Base-by-base conservation (phyloP, 306 rosid species). In the Cyamopsis tetragonoloba region DNA sequence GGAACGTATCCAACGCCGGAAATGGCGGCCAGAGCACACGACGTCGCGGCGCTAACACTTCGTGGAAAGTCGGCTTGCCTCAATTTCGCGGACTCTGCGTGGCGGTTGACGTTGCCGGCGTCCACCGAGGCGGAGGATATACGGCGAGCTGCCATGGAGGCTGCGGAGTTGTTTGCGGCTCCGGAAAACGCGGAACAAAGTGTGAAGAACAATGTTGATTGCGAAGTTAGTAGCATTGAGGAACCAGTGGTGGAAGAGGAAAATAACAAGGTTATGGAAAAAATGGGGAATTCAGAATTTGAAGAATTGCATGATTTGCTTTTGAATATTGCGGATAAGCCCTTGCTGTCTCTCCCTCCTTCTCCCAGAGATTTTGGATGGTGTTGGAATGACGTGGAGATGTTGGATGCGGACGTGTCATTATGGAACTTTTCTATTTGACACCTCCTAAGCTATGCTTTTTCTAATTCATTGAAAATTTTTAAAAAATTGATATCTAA, bases 1-100 rank as follows among this genome's bases (percentile, higher is more conserved):
- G 98, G 98, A 7, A 93, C 98, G 0, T 88, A 88, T 53, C 72
- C 83, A 0, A 93, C 88, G 0, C 81, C 97, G 0, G 95, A 93
- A 66, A 93, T 89, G 93, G 97, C 97, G 0, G 98, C 97, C 0
- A 79, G 98, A 0, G 98, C 98, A 0, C 96, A 93, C 10, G 98
- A 93, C 30, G 91, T 93, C 20, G 97, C 98, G 0, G 91, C 91
- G 0, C 74, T 93, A 2, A 80, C 86, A 0, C 72, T 89, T 1
- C 48, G 87, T 0, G 96, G 93, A 0, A 87, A 71, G 47, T 80
- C 81, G 0, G 91, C 2, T 0, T 89, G 98, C 26, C 88, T 92
- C 13, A 92, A 92, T 37, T 92, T 92, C 5, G 93, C 91, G 0
- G 96, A 92, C 77, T 92, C 98, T 0, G 85, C 69, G 0, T 83